A percentile compares a stretch with the other conserved stretches of the same genome.
Evolutionary conservation across 2,329 filamentous ascomycete species (phyloP).

Genomic region (Lizonia empirigonia): DNA sequence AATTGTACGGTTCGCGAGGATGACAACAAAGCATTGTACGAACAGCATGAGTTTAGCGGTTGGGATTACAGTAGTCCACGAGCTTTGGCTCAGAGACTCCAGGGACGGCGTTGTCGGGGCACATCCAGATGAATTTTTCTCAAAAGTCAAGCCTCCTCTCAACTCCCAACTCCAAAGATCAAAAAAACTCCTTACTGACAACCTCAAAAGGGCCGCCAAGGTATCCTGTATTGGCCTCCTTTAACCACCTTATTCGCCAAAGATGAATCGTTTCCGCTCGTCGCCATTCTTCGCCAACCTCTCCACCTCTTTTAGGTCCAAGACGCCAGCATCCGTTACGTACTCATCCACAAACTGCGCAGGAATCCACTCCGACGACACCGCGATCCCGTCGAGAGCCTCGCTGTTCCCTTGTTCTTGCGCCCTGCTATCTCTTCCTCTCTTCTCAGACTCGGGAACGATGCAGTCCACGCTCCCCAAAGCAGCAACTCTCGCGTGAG

Average conservation of each 20-base stretch:
- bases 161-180: background rate
- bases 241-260: no score
- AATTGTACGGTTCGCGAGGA: background rate
- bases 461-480: slow-evolving; percentile 57
- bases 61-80: slow-evolving; percentile 1
- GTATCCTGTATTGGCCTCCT: no score
- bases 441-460: background rate
- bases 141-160: slow-evolving; percentile 1
- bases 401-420: background rate
- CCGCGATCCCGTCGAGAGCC: background rate
- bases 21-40: slow-evolving; percentile 14
- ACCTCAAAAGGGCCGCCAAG: no score
- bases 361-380: slow-evolving; percentile 43
- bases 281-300: slow-evolving; percentile 17
- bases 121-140: slow-evolving; percentile 13
- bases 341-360: slow-evolving; percentile 35
- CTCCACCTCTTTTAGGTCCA: slow-evolving; percentile 25
- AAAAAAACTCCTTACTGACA: background rate
- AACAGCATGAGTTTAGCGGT: slow-evolving; percentile 18
- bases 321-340: slow-evolving; percentile 36
- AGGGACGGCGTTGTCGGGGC: slow-evolving; percentile 15
- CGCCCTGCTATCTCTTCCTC: background rate
- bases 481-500: slow-evolving; percentile 58
- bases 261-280: slow-evolving; percentile 30
- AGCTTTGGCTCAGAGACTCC: slow-evolving; percentile 1